These are phyloP conservation scores for Coelastrella sp. DNA, from an alignment of 139 green algal genomes.

Conservation along the genomic window DNA sequence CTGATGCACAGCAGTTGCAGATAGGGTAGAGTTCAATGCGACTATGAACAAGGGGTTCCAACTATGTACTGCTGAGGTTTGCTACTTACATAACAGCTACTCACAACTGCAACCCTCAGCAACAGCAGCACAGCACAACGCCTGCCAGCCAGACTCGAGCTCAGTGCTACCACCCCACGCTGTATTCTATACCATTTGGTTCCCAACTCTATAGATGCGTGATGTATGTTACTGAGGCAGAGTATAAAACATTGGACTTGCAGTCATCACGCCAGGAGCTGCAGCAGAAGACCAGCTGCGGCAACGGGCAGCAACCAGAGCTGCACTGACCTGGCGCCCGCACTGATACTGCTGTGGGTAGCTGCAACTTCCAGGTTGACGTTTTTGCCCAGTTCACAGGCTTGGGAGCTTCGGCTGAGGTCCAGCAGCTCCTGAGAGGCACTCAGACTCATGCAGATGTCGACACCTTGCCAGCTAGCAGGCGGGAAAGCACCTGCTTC, in stretches of 20 bases:
- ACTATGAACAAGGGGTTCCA: not conserved
- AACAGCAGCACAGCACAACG: too few relatives aligned
- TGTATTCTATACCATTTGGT: too few relatives aligned
- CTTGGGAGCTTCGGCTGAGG: not conserved
- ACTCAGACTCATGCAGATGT: not conserved
- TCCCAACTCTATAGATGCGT: too few relatives aligned
- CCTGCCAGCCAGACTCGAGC: too few relatives aligned
- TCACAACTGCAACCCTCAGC: too few relatives aligned
- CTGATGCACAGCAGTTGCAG: too few relatives aligned
- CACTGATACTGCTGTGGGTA: not conserved
- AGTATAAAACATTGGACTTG: too few relatives aligned
- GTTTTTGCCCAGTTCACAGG: not conserved
- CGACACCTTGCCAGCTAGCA: not conserved
- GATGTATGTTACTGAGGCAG: too few relatives aligned
- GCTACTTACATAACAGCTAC: too few relatives aligned
- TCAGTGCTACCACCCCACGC: too few relatives aligned
- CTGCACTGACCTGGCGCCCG: not conserved
- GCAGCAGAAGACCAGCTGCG: not conserved
- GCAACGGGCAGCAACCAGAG: not conserved
- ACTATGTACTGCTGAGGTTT: too few relatives aligned
- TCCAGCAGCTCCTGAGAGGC: not conserved
- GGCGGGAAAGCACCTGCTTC: not conserved
- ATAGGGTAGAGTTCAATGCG: not conserved
- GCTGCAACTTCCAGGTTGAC: not conserved
- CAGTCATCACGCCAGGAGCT: not conserved